phyloP scores from a whole-genome alignment of 305 asterid species.

The Caryopteris hybrid region DNA sequence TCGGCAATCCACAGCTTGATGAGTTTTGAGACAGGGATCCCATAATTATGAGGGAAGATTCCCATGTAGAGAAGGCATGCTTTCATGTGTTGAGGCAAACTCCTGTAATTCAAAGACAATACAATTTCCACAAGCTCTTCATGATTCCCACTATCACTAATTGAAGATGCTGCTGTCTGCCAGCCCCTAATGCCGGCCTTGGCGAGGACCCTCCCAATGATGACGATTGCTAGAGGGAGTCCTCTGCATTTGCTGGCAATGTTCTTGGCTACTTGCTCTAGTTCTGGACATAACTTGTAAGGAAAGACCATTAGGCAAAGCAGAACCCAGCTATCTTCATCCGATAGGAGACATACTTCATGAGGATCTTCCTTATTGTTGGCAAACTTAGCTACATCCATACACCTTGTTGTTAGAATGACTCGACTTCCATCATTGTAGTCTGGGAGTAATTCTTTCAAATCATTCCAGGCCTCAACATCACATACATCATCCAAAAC shows the following conservation, averaged over 20 bases:
- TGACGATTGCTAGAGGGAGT: constrained; percentile 4
- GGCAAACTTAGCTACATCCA: neutral
- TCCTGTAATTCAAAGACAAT: neutral
- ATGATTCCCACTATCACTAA: neutral
- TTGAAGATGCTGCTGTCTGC: neutral
- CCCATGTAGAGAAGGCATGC: constrained; percentile 9
- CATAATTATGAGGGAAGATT: neutral
- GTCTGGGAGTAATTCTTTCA: neutral
- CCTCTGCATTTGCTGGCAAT: constrained; percentile 11
- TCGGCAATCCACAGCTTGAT: constrained; percentile 10
- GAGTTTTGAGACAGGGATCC: neutral
- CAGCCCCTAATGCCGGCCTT: neutral
- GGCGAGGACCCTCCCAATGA: neutral
- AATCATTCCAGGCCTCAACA: neutral
- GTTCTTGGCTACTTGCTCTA: neutral
- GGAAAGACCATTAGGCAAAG: neutral
- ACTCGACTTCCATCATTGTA: constrained; percentile 11
- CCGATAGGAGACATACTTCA: neutral
- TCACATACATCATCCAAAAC: constrained; percentile 14
- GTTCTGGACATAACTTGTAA: neutral
- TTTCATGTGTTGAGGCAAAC: constrained; percentile 12
- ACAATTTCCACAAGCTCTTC: neutral
- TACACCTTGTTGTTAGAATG: neutral
- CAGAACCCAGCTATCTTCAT: constrained; percentile 1
- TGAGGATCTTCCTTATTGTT: neutral